Percentiles rank a stretch among this genome's conserved stretches.
These are phyloP conservation scores for Xylaria sp. DNA, from an alignment of 2,329 filamentous ascomycete species.

Conservation along the genomic window DNA sequence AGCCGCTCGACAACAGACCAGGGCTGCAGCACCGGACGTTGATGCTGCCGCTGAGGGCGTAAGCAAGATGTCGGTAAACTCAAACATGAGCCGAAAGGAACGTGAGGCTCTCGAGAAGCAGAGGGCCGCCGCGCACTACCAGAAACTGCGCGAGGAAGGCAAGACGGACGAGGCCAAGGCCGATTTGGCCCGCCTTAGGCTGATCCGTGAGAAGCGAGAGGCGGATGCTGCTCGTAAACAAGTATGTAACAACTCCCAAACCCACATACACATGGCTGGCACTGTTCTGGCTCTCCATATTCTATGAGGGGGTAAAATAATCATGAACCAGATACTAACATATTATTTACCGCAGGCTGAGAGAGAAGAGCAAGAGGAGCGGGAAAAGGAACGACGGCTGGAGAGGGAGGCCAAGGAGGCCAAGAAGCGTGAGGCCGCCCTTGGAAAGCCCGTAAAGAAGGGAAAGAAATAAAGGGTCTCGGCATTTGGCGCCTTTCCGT, in stretches of 20 bases:
- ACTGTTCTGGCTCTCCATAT: too few relatives aligned
- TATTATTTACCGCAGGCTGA: slow-evolving; percentile 52
- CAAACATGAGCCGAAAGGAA: slow-evolving; percentile 59
- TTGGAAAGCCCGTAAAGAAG: slow-evolving; percentile 53
- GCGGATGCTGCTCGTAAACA: slow-evolving; percentile 82
- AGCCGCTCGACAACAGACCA: slow-evolving; percentile 66
- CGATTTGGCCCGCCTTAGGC: slow-evolving; percentile 80
- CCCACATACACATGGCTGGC: background rate
- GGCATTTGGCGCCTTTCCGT: background rate
- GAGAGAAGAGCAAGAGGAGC: slow-evolving; percentile 61
- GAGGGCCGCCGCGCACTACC: slow-evolving; percentile 86
- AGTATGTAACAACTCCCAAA: slow-evolving; percentile 54
- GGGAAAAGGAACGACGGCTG: slow-evolving; percentile 53
- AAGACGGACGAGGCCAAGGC: slow-evolving; percentile 96
- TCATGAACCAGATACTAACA: slow-evolving; percentile 31
- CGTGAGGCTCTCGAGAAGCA: slow-evolving; percentile 82
- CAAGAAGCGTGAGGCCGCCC: slow-evolving; percentile 59
- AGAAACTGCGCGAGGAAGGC: slow-evolving; percentile 89
- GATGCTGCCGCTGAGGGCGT: slow-evolving; percentile 61
- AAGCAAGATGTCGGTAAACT: slow-evolving; percentile 58
- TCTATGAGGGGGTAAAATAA: background rate
- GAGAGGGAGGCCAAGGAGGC: slow-evolving; percentile 63
- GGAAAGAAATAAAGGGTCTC: slow-evolving; percentile 45
- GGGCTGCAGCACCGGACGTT: slow-evolving; percentile 49
- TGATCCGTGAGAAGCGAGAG: slow-evolving; percentile 86